Evolutionary conservation across 208 protist species (phyloP).

Genomic region (Acanthamoeba rhysodes): DNA sequence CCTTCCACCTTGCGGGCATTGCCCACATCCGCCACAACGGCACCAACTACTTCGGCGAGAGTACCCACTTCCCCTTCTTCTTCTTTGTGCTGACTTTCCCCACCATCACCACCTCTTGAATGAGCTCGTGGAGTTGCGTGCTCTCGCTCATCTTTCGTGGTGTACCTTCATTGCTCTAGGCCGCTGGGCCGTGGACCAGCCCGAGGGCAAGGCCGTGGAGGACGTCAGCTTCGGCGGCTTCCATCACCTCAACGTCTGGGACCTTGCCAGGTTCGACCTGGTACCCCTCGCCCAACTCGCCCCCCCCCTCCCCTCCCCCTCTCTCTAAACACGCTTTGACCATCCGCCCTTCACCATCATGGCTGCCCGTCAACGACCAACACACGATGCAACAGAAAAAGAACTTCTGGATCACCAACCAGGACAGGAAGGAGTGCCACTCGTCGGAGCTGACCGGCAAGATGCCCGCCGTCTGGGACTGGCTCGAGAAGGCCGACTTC

Average conservation of each 20-base stretch:
- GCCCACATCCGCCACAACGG: conserved; percentile 4
- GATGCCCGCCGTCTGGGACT: background rate
- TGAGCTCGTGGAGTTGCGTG: background rate
- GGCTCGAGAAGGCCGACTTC: conserved; percentile 28
- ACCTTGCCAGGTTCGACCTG: conserved; percentile 17
- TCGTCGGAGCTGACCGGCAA: background rate
- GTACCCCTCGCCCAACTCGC: background rate
- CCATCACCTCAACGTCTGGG: background rate
- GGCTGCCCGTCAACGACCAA: too few relatives aligned
- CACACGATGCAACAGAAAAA: too few relatives aligned
- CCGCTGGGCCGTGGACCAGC: background rate
- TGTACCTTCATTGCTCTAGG: background rate
- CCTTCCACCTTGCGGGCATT: background rate
- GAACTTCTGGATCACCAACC: background rate
- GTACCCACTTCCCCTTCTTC: background rate
- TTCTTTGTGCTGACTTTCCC: too few relatives aligned
- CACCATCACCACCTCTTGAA: background rate
- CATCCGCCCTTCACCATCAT: too few relatives aligned
- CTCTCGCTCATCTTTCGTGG: background rate
- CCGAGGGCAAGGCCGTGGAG: background rate
- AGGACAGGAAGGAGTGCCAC: conserved; percentile 15
- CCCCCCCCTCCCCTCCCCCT: background rate
- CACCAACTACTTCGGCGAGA: background rate
- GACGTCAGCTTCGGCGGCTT: background rate
- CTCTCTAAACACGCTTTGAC: background rate